A percentile compares a stretch with the other conserved stretches of the same genome.
phyloP scores from a whole-genome alignment of 2,329 filamentous ascomycete species.

The Neocucurbitaria cava region DNA sequence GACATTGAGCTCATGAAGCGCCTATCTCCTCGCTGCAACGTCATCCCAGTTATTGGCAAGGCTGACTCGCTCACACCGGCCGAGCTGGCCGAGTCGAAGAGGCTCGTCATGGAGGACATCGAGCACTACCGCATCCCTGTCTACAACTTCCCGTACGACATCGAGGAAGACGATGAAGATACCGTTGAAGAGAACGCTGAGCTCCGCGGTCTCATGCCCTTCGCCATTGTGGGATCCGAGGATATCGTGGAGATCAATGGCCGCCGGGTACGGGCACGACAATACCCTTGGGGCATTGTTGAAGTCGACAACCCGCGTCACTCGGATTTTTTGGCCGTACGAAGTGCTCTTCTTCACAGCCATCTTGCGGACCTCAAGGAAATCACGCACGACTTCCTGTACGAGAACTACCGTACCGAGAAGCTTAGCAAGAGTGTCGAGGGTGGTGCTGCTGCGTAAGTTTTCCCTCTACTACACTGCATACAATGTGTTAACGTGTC shows the following conservation, averaged over 20 bases:
- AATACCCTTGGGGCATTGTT: conserved; percentile 99
- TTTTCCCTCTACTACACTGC: conserved; percentile 38
- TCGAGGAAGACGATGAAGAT: conserved; percentile 99
- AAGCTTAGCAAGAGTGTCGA: conserved; percentile 99
- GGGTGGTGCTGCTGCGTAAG: conserved; percentile 84
- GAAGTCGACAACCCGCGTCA: conserved; percentile 99
- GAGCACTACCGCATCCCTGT: conserved; percentile 99
- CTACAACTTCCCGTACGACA: conserved; percentile 99
- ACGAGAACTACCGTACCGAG: conserved; percentile 99
- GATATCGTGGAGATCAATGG: conserved; percentile 94
- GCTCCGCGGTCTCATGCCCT: conserved; percentile 96
- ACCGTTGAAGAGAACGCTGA: conserved; percentile 99
- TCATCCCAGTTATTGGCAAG: conserved; percentile 98
- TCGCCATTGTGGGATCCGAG: conserved; percentile 97
- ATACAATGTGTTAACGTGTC: conserved; percentile 26
- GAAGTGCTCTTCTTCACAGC: conserved; percentile 94
- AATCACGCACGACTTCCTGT: conserved; percentile 99
- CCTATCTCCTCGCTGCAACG: conserved; percentile 95
- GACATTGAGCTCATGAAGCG: conserved; percentile 99
- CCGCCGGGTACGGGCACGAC: conserved; percentile 88
- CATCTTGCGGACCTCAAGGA: conserved; percentile 98
- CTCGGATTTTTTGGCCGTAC: conserved; percentile 97
- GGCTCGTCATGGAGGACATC: conserved; percentile 99
- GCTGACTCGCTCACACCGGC: conserved; percentile 96
- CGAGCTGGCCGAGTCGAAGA: conserved; percentile 98